phyloP scores from a whole-genome alignment of 306 rosid genomes.

The Quercus agrifolia region DNA sequence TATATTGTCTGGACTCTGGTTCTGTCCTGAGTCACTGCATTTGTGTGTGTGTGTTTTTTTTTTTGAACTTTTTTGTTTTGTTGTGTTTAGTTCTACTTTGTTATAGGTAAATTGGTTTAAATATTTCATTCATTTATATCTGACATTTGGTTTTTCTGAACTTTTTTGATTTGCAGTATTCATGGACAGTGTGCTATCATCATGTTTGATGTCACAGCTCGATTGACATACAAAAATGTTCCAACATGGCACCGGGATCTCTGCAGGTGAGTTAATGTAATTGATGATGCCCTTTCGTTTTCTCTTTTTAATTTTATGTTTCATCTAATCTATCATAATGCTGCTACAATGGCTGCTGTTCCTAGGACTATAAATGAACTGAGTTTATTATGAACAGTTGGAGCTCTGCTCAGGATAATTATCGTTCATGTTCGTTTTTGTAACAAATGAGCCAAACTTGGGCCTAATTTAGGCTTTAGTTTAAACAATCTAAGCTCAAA shows the following conservation, averaged over 20 bases:
- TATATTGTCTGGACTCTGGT: too few relatives aligned
- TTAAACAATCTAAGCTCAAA: too few relatives aligned
- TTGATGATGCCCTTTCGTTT: neutral
- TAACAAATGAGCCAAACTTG: too few relatives aligned
- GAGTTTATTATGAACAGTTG: too few relatives aligned
- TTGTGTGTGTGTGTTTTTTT: neutral
- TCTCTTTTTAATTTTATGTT: neutral
- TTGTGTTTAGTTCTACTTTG: too few relatives aligned
- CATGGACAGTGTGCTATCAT: constrained; percentile 37
- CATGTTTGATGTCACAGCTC: constrained; percentile 38
- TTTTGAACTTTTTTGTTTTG: neutral
- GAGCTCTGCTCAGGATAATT: too few relatives aligned
- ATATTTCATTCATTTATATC: neutral
- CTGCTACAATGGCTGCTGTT: neutral
- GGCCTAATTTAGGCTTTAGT: too few relatives aligned
- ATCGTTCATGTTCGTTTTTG: too few relatives aligned
- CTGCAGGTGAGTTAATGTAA: constrained; percentile 15
- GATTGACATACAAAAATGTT: constrained; percentile 35
- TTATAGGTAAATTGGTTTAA: neutral
- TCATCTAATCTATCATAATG: neutral
- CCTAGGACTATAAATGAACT: too few relatives aligned
- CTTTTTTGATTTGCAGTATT: constrained; percentile 13
- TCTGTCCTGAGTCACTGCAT: neutral
- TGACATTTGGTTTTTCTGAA: neutral
- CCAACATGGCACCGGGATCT: constrained; percentile 35